Base-by-base conservation (phyloP, 1,139 yeast species). In the Kodamaea arcana region DNA sequence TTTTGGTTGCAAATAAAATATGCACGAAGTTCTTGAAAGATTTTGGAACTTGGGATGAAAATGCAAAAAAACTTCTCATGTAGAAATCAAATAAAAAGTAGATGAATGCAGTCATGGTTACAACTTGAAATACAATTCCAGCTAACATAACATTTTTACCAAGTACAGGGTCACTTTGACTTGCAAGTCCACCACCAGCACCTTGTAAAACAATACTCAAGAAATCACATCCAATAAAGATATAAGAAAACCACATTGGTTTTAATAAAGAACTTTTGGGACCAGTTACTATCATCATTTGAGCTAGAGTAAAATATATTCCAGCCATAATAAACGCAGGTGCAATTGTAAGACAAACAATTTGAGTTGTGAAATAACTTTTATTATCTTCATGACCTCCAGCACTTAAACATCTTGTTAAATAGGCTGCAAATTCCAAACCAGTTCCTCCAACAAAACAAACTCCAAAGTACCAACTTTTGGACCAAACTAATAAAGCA, bases 151-250 rank as follows among this genome's bases (percentile, higher is more conserved):
- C 44, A 37, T 57, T 43, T 1, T 68, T n/a, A 6, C 97, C 97
- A 1, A 57, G 41, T 15, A 45, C 35, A 6, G 57, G 43, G 5
- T 49, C 42, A 20, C 44, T 37, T 2, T 65, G 59, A 2, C 94
- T 78, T 3, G 88, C 81, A 47, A 80, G 75, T 40, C 90, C 95
- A 35, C 86, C 87, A 24, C 96, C 97, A 16, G 71, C 77, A 6
- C 86, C 95, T 56, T 88, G 96, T 24, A 87, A 58, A 10, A 80
- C 58, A 41, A 88, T 66, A 1, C 94, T 78, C 6, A 83, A 50
- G 9, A 84, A 65, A 50, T 87, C 95, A 46, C 76, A 69, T 7
- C 72, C 60, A 26, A 83, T 77, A 51, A 83, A 84, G 20, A 82
- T 63, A 46, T 79, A 75, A 0, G 88, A 73, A 55, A 86, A 87